These are phyloP conservation scores for Rhododendron henanense DNA, from an alignment of 148 eudicot species.

Conservation along the genomic window DNA sequence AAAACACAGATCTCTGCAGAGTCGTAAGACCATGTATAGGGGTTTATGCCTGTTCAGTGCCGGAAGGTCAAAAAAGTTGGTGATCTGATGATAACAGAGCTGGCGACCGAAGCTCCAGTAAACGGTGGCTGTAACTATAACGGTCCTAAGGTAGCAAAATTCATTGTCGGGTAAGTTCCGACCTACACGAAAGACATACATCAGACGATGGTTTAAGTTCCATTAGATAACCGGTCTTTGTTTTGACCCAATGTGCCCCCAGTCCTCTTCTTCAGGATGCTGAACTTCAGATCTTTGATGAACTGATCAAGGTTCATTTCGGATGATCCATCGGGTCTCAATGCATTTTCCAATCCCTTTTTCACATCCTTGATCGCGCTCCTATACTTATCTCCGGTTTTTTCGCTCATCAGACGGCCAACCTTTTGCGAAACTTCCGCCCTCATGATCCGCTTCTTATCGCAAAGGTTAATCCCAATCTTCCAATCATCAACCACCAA, in stretches of 20 bases:
- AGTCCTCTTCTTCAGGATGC: neutral
- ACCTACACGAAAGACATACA: too few species aligned
- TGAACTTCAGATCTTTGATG: slow-evolving; percentile 26
- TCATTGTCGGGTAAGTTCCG: too few species aligned
- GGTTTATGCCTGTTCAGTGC: too few species aligned
- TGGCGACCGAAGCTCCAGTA: too few species aligned
- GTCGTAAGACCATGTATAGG: too few species aligned
- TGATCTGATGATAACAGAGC: too few species aligned
- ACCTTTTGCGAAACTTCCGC: slow-evolving; percentile 38
- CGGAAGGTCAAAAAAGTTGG: too few species aligned
- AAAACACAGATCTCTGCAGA: too few species aligned
- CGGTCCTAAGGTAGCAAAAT: too few species aligned
- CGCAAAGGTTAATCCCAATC: slow-evolving; percentile 51
- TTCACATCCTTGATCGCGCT: slow-evolving; percentile 21
- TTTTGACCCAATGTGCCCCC: neutral
- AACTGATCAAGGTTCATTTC: slow-evolving; percentile 33
- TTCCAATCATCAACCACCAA: slow-evolving; percentile 74
- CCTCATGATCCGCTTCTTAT: slow-evolving; percentile 17
- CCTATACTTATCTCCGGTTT: slow-evolving; percentile 16
- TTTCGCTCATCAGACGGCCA: slow-evolving; percentile 34
- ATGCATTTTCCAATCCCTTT: slow-evolving; percentile 29
- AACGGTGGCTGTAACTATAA: too few species aligned
- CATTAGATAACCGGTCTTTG: neutral
- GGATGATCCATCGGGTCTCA: slow-evolving; percentile 45
- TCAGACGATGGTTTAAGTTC: neutral